Conservation (phyloP, 1,139 yeast genomes). For the Kodamaea sp. region DNA sequence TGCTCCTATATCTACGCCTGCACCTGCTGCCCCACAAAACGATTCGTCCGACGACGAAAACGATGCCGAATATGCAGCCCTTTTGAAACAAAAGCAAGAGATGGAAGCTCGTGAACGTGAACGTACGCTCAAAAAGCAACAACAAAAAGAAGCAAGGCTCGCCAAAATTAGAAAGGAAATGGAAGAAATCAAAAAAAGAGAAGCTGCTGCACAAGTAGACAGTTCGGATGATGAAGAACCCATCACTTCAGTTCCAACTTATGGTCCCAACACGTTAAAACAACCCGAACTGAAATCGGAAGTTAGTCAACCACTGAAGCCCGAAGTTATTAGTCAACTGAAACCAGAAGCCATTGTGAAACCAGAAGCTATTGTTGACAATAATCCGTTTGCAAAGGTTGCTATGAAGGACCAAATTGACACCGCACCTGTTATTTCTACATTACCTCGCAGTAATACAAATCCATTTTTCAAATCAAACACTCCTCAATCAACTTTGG, state of each 20-base stretch:
- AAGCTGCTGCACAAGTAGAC: slow-evolving; percentile 35
- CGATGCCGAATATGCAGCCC: slow-evolving; percentile 46
- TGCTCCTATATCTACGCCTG: slow-evolving; percentile 1
- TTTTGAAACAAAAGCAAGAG: slow-evolving; percentile 46
- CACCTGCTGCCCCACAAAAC: slow-evolving; percentile 7
- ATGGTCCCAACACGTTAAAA: slow-evolving; percentile 20
- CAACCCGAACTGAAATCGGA: background rate
- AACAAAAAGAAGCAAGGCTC: slow-evolving; percentile 55
- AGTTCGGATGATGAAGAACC: slow-evolving; percentile 27
- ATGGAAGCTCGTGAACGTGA: slow-evolving; percentile 48
- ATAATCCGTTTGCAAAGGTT: slow-evolving; percentile 38
- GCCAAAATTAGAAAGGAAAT: slow-evolving; percentile 61
- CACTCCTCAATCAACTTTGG: slow-evolving; percentile 21
- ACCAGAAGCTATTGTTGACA: no score
- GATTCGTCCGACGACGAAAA: slow-evolving; percentile 35
- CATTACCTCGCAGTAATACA: slow-evolving; percentile 21
- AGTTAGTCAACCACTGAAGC: background rate
- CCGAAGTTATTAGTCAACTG: background rate
- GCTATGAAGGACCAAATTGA: slow-evolving; percentile 7
- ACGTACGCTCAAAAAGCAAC: slow-evolving; percentile 45
- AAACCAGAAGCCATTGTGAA: slow-evolving; percentile 3
- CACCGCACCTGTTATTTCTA: slow-evolving; percentile 8
- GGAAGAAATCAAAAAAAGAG: slow-evolving; percentile 48
- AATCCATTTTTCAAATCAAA: slow-evolving; percentile 52
- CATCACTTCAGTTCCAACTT: slow-evolving; percentile 27